phyloP scores from a whole-genome alignment of 805 yeast genomes.

The Grigorovia transvaalensis region DNA sequence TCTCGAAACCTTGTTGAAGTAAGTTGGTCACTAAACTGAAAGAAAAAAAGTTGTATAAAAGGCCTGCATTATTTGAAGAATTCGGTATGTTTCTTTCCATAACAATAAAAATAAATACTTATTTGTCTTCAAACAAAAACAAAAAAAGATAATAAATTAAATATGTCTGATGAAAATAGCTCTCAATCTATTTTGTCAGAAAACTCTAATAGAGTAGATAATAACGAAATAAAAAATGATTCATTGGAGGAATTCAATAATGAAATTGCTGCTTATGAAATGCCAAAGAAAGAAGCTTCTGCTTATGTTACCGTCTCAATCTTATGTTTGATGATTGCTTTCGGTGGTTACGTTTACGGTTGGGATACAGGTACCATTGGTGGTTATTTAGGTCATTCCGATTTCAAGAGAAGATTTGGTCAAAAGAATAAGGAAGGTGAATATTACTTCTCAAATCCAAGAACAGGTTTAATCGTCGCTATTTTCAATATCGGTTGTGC shows the following conservation, averaged over 20 bases:
- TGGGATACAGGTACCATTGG: slow-evolving; percentile 78
- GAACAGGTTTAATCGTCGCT: slow-evolving; percentile 48
- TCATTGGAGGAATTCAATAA: neutral
- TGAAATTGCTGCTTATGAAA: slow-evolving; percentile 4
- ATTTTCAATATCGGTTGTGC: slow-evolving; percentile 69
- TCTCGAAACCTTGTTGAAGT: too few relatives aligned
- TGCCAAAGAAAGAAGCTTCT: slow-evolving; percentile 29
- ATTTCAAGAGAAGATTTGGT: slow-evolving; percentile 51
- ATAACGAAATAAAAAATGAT: neutral
- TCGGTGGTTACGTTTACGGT: slow-evolving; percentile 45
- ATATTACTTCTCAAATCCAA: slow-evolving; percentile 38
- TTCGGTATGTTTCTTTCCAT: neutral
- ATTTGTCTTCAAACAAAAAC: neutral
- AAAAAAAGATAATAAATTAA: neutral
- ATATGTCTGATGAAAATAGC: slow-evolving; percentile 2
- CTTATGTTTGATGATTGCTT: slow-evolving; percentile 26
- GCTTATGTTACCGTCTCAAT: slow-evolving; percentile 26
- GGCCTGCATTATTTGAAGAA: neutral
- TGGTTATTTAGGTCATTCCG: slow-evolving; percentile 51
- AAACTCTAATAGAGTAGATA: slow-evolving; percentile 1
- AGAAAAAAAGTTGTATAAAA: neutral
- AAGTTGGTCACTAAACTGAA: neutral
- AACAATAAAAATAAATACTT: neutral
- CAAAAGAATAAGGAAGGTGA: slow-evolving; percentile 33
- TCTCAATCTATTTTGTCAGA: slow-evolving; percentile 3